Evolutionary conservation across 371 early-diverging fungal species (phyloP), one percentile per base, ranked within the genome.

Genomic region (Syncephalastrum contaminatum): DNA sequence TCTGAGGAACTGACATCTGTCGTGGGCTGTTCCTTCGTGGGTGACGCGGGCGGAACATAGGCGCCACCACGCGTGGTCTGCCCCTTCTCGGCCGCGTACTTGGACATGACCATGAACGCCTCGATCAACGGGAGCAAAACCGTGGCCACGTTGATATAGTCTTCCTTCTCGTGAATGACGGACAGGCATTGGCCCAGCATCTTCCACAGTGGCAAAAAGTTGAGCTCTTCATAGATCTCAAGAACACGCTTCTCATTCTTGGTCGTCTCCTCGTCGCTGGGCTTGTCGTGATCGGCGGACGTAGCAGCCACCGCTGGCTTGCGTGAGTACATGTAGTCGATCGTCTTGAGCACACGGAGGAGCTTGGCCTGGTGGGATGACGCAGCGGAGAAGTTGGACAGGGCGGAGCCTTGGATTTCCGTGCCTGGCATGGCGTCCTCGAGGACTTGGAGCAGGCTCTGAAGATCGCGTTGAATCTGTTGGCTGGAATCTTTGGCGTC

Each of bases 31-130:
- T 60, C 57, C 15, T 60, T 59, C 41, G 60, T 67, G 15, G 63
- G 62, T 52, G 72, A 70, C 3, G 49, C 46, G 25, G 59, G 47
- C 14, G 60, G 59, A 15, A 47, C 50, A 40, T 40, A 21, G 13
- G 19, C 54, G 20, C 19, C 25, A n/a, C 30, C 51, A n/a, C 53
- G 44, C 21, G 64, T 36, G 36, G 43, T 54, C 40, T 62, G 62
- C 4, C 62, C 70, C 40, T 69, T 73, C 18, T 70, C 67, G 21
- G 82, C 81, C 4, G 80, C 78, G 59, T 86, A 83, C 63, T 90
- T 91, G 20, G 92, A 92, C 4, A 97, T 91, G 7, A 97, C 96
- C 97, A 98, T 95, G 62, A 97, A 95, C 4, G 94, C 86, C 72
- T 98, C 99, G 62, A 98, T 95, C 52, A 95, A 63, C 1, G 99